Evolutionary conservation across 441 rosid species (phyloP), one percentile per base, ranked within the genome.

Genomic region (Rhodomyrtus psidioides): DNA sequence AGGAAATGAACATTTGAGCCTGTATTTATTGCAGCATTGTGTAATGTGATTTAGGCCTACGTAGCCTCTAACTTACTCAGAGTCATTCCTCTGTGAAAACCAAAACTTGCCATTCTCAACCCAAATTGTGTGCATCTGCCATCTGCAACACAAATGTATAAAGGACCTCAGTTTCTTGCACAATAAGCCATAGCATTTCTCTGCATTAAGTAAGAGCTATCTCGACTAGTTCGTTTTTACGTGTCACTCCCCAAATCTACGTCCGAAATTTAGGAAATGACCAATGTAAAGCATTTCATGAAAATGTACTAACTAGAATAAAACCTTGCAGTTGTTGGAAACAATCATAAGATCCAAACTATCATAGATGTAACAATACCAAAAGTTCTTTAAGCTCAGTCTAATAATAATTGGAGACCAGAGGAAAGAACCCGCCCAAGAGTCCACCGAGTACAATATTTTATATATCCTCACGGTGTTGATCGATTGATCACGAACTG

Each of bases 161-260:
- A 39, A 12, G 79, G 49, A 70, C 39, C 49, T 3, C 15, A 12
- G 14, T 70, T 70, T 39, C 2, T 70, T 70, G 79, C n/a, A 39
- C 79, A 39, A 70, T 26, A 34, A 65, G n/a, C 15, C 6, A 39
- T 70, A 3, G 5, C 8, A 70, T 34, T 70, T 39, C 49, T 70
- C 4, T 21, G 4, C 15, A 70, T 70, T 5, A 0, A 34, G 2
- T 21, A 0, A 42, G 6, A 21, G 15, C 13, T 70, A 21, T 70
- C n/a, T 70, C 3, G 46, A 62, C 24, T 9, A 1, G 19, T 19
- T 24, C 9, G 0, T 21, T 21, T 34, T 10, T 5, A 21, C 0
- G 8, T 3, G 14, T 3, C 3, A 9, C 26, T 0, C 15, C 0
- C 0, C 2, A 10, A 34, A 70, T 70, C 2, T 70, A 1, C 3